Evolutionary conservation across 345 rosid genomes (phyloP).

Genomic region (Gossypium turneri): DNA sequence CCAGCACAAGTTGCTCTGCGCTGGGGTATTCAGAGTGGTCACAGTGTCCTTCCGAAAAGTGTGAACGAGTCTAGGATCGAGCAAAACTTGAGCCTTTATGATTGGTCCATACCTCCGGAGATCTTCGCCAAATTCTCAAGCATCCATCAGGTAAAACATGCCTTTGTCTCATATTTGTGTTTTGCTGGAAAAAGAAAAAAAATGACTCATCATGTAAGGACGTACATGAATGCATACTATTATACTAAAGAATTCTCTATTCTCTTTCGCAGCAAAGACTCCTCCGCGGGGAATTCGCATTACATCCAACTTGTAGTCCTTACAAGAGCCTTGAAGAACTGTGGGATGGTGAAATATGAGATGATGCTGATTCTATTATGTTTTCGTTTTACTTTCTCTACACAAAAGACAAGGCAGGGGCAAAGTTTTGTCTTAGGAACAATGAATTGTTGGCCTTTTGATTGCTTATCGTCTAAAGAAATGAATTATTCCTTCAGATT

Average conservation of each 20-base stretch:
- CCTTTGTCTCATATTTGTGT: neutral
- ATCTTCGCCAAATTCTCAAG: constrained; percentile 35
- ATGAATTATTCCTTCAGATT: neutral
- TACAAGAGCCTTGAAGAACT: constrained; percentile 44
- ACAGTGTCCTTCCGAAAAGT: constrained; percentile 58
- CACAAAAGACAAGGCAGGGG: neutral
- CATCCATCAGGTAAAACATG: constrained; percentile 40
- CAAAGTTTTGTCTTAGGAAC: neutral
- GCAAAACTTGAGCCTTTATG: constrained; percentile 43
- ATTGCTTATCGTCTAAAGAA: neutral
- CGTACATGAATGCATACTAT: neutral
- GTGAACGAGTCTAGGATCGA: constrained; percentile 45
- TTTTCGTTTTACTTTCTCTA: neutral
- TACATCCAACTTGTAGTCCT: constrained; percentile 45
- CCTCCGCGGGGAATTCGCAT: constrained; percentile 46
- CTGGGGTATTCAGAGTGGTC: constrained; percentile 58
- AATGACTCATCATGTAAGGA: neutral
- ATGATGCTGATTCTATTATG: neutral
- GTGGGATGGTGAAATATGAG: constrained; percentile 60
- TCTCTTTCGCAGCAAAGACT: constrained; percentile 45
- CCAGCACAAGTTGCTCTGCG: constrained; percentile 56
- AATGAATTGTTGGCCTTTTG: constrained; percentile 5
- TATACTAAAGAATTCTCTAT: neutral
- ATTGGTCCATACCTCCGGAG: constrained; percentile 50
- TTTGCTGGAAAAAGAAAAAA: neutral